Percentiles rank a stretch among this genome's conserved stretches.
Conservation (phyloP, 345 rosid species). For the Capsella bursapastoris region DNA sequence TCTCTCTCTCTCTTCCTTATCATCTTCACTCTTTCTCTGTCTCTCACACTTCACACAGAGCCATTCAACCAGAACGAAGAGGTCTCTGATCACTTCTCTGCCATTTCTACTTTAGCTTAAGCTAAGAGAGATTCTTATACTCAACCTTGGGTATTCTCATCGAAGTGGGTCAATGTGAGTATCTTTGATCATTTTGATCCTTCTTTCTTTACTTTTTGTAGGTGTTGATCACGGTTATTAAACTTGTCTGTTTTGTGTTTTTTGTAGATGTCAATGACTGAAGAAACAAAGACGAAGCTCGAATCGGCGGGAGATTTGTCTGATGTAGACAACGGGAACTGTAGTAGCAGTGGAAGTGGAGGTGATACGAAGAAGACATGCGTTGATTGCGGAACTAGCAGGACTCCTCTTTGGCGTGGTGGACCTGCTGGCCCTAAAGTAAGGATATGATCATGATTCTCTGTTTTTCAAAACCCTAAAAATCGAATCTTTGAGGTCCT, state of each 20-base stretch:
- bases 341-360: constrained; percentile 46
- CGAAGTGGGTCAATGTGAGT: constrained; percentile 38
- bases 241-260: background rate
- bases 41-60: constrained; percentile 12
- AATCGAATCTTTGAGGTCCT: background rate
- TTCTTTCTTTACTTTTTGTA: background rate
- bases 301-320: constrained; percentile 44
- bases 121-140: background rate
- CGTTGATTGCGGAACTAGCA: constrained; percentile 88
- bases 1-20: constrained; percentile 40
- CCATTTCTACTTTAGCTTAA: background rate
- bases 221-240: constrained; percentile 1
- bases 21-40: constrained; percentile 2
- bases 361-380: constrained; percentile 68
- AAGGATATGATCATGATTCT: background rate
- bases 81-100: background rate
- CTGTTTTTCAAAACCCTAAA: background rate
- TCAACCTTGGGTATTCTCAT: background rate
- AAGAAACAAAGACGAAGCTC: constrained; percentile 31
- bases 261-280: constrained; percentile 41
- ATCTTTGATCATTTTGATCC: constrained; percentile 20
- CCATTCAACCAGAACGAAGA: constrained; percentile 4
- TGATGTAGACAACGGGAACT: constrained; percentile 39
- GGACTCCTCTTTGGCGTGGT: constrained; percentile 96
- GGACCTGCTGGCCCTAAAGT: constrained; percentile 99